phyloP scores from a whole-genome alignment of 2,329 filamentous ascomycete genomes.

The Fusarium mundagurra region DNA sequence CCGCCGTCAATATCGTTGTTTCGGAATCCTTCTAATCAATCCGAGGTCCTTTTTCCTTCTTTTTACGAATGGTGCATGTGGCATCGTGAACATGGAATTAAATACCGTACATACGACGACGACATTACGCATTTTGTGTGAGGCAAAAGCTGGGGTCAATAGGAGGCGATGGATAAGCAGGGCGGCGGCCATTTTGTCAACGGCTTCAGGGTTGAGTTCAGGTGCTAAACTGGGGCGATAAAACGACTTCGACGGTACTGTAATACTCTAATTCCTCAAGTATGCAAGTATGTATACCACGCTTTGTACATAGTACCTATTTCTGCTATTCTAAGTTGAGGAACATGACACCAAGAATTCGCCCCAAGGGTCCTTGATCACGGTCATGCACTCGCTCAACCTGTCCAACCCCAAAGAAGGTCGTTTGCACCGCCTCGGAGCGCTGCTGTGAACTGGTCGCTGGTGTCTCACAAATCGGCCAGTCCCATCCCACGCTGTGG shows the following conservation, averaged over 20 bases:
- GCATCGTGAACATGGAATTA: neutral
- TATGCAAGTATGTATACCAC: neutral
- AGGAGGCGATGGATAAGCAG: slow-evolving; percentile 10
- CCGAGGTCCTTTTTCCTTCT: neutral
- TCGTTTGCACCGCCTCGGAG: slow-evolving; percentile 9
- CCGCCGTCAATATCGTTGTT: slow-evolving; percentile 26
- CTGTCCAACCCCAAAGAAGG: neutral
- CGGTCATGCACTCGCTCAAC: neutral
- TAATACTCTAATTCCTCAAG: neutral
- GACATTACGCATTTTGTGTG: neutral
- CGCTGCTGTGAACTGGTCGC: neutral
- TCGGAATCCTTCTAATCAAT: slow-evolving; percentile 32
- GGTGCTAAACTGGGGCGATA: slow-evolving; percentile 19
- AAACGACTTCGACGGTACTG: neutral
- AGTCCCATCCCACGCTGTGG: slow-evolving; percentile 6
- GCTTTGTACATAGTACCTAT: neutral
- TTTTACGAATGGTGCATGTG: slow-evolving; percentile 9
- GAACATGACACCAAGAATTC: neutral
- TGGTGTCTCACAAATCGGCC: slow-evolving; percentile 20
- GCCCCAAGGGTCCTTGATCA: neutral
- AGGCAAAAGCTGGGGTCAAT: slow-evolving; percentile 8
- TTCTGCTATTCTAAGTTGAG: neutral
- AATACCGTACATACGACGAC: neutral
- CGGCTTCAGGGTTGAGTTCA: neutral
- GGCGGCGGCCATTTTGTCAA: slow-evolving; percentile 14